phyloP scores from a whole-genome alignment of 495 filamentous ascomycete species.

The Neurospora sp. region DNA sequence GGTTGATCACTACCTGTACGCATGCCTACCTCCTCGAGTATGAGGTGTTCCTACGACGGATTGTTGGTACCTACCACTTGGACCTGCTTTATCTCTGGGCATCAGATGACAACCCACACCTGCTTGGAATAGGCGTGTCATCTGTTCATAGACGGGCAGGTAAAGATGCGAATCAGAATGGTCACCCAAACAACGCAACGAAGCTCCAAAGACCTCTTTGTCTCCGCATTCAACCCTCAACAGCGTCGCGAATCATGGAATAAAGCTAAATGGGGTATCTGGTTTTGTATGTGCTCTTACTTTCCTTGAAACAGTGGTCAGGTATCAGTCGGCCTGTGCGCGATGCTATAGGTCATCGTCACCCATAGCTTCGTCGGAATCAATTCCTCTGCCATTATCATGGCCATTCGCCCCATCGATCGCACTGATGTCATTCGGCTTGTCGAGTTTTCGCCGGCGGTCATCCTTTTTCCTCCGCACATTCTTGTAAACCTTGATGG shows the following conservation, averaged over 20 bases:
- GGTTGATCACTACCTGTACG: background rate
- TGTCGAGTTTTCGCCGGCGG: background rate
- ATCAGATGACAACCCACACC: background rate
- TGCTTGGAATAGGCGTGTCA: background rate
- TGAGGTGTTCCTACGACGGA: background rate
- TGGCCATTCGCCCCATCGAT: conserved; percentile 4
- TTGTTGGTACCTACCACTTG: background rate
- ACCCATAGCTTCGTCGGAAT: conserved; percentile 4
- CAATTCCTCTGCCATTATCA: background rate
- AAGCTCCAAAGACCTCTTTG: background rate
- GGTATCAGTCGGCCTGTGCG: conserved; percentile 6
- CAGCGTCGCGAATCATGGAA: background rate
- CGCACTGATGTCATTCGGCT: conserved; percentile 4
- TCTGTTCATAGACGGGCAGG: background rate
- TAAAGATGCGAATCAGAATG: background rate
- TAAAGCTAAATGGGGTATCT: background rate
- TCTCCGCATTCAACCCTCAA: background rate
- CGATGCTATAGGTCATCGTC: conserved; percentile 20
- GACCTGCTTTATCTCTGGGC: background rate
- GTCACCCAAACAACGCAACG: background rate
- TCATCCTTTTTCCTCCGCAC: background rate
- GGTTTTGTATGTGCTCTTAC: background rate
- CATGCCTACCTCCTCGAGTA: background rate
- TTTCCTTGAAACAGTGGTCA: background rate
- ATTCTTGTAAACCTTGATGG: conserved; percentile 33